phyloP scores from a whole-genome alignment of 2,329 filamentous ascomycete genomes.

The Cadophora luteo-olivacea region DNA sequence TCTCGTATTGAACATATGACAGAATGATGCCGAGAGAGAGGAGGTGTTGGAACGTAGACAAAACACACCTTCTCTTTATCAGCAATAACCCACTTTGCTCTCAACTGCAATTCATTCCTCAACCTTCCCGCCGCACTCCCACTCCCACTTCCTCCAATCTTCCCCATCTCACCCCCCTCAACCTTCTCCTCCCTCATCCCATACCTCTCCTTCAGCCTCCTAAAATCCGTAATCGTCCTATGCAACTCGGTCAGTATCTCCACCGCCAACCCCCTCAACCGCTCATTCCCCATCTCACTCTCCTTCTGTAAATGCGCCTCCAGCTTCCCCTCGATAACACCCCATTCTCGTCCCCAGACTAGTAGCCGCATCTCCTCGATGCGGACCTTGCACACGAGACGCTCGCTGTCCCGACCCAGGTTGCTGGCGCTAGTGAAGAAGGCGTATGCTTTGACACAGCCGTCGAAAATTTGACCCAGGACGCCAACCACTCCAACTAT shows the following conservation, averaged over 20 bases:
- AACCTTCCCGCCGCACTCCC: slow-evolving; percentile 26
- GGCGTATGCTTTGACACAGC: slow-evolving; percentile 54
- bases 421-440: slow-evolving; percentile 52
- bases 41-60: not conserved
- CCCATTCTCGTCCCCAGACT: slow-evolving; percentile 57
- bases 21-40: not conserved
- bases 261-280: slow-evolving; percentile 48
- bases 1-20: not conserved
- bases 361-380: slow-evolving; percentile 57
- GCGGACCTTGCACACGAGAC: slow-evolving; percentile 54
- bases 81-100: slow-evolving; percentile 54
- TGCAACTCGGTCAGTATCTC: slow-evolving; percentile 53
- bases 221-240: slow-evolving; percentile 53
- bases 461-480: slow-evolving; percentile 55
- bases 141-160: slow-evolving; percentile 46
- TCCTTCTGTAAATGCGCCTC: slow-evolving; percentile 51
- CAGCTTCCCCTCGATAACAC: slow-evolving; percentile 52
- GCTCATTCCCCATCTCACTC: slow-evolving; percentile 44
- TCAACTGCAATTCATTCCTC: slow-evolving; percentile 40
- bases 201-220: slow-evolving; percentile 51
- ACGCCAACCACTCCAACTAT: slow-evolving; percentile 53
- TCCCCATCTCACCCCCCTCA: not conserved
- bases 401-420: slow-evolving; percentile 52
- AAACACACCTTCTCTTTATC: slow-evolving; percentile 49
- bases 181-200: slow-evolving; percentile 48